These are phyloP conservation scores for Ambrosia hybrid DNA, from an alignment of 140 eudicot genomes.

Conservation along the genomic window DNA sequence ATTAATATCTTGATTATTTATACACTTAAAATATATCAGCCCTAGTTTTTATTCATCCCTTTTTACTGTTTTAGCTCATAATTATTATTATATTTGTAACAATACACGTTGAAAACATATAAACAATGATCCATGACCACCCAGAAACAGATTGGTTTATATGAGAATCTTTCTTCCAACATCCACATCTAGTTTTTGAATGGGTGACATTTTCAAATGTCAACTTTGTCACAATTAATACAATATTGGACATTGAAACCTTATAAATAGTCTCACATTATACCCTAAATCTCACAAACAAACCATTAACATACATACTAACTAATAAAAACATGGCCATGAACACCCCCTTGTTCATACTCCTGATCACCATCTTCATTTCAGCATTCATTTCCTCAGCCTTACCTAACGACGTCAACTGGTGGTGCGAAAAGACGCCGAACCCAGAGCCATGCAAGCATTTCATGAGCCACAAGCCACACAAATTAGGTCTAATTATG, in stretches of 20 bases:
- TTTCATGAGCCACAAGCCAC: conserved; percentile 36
- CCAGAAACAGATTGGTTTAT: conserved; percentile 17
- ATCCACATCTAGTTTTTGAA: conserved; percentile 21
- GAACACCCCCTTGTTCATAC: conserved; percentile 3
- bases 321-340: conserved; percentile 15
- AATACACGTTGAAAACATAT: conserved; percentile 6
- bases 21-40: not conserved
- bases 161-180: conserved; percentile 37
- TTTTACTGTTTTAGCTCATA: not conserved
- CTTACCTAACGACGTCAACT: conserved; percentile 39
- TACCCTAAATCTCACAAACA: conserved; percentile 29
- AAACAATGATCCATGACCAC: not conserved
- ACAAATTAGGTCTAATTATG: conserved; percentile 11
- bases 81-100: not conserved
- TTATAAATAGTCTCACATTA: conserved; percentile 26
- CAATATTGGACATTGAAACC: conserved; percentile 2
- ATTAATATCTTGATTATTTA: no score
- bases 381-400: conserved; percentile 28
- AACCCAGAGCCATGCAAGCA: conserved; percentile 74
- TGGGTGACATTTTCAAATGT: conserved; percentile 35
- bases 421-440: conserved; percentile 74
- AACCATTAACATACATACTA: conserved; percentile 18
- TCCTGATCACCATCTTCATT: conserved; percentile 26
- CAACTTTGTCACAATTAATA: conserved; percentile 27
- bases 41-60: not conserved